Evolutionary conservation across 2,329 filamentous ascomycete genomes (phyloP).

Genomic region (Pseudopithomyces maydicus): DNA sequence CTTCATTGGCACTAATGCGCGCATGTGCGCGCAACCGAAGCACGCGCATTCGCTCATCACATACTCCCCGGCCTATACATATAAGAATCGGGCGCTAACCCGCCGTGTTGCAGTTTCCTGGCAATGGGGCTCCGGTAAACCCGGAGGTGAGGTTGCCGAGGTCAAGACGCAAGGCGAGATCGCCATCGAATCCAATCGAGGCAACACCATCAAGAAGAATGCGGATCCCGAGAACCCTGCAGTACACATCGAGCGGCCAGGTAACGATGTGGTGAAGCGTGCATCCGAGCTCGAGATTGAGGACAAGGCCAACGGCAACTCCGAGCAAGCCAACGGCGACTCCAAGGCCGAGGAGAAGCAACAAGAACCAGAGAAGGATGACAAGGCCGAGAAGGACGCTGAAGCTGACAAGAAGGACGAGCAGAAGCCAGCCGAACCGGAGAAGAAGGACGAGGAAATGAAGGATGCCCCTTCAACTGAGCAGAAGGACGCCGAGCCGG

Average conservation of each 20-base stretch:
- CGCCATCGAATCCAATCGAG: conserved; percentile 64
- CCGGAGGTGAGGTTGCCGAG: conserved; percentile 61
- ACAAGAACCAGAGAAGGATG: conserved; percentile 31
- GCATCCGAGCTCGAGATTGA: conserved; percentile 65
- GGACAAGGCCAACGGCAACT: conserved; percentile 45
- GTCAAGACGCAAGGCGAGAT: conserved; percentile 65
- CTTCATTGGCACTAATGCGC: conserved; percentile 7
- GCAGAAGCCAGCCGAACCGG: conserved; percentile 29
- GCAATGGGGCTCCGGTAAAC: conserved; percentile 63
- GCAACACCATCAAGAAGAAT: conserved; percentile 69
- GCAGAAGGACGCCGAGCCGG: conserved; percentile 27
- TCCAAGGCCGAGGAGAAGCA: conserved; percentile 39
- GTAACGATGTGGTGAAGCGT: conserved; percentile 69
- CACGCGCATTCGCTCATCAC: conserved; percentile 19
- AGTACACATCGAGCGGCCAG: conserved; percentile 62
- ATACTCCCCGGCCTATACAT: conserved; percentile 26
- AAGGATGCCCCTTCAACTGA: conserved; percentile 32
- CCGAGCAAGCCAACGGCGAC: conserved; percentile 42
- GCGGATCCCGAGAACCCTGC: conserved; percentile 65
- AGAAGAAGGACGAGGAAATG: conserved; percentile 47
- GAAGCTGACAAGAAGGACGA: conserved; percentile 27
- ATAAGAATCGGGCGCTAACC: conserved; percentile 5
- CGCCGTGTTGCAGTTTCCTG: conserved; percentile 60
- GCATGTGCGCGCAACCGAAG: conserved; percentile 12
- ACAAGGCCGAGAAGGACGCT: conserved; percentile 24